These are phyloP conservation scores for Rhododendron molle DNA, from an alignment of 148 eudicot genomes.

Conservation along the genomic window DNA sequence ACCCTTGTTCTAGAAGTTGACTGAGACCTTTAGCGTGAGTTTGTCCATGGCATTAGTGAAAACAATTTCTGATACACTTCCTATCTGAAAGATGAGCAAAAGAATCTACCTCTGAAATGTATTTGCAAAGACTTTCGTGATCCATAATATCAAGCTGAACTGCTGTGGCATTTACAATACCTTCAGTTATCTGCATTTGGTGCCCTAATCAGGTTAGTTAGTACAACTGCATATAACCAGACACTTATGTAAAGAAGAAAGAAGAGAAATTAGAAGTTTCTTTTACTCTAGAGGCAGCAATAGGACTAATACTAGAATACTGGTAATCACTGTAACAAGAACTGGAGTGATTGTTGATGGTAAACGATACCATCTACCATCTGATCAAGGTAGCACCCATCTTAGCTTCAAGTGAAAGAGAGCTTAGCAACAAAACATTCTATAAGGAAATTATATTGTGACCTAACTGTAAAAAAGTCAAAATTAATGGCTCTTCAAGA, in stretches of 20 bases:
- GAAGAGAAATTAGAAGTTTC: background rate
- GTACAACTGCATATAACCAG: background rate
- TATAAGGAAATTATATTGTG: background rate
- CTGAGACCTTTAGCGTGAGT: background rate
- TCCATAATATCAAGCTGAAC: slow-evolving; percentile 74
- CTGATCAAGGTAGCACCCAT: background rate
- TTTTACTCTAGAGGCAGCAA: background rate
- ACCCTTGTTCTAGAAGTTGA: slow-evolving; percentile 4
- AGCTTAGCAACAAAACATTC: background rate
- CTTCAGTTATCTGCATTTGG: slow-evolving; percentile 58
- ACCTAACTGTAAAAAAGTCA: background rate
- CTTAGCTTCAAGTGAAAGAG: background rate
- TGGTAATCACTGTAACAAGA: background rate
- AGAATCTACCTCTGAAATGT: slow-evolving; percentile 59
- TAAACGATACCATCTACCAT: background rate
- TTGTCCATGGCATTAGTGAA: background rate
- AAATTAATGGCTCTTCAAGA: background rate
- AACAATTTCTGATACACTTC: background rate
- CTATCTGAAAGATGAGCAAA: background rate
- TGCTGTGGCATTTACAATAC: slow-evolving; percentile 85
- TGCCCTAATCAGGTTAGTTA: background rate
- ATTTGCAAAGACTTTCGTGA: slow-evolving; percentile 47
- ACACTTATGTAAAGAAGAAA: background rate
- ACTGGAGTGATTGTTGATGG: background rate
- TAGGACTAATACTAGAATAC: background rate